Conservation (phyloP, 116 monocot species). For the Zostera marina region DNA sequence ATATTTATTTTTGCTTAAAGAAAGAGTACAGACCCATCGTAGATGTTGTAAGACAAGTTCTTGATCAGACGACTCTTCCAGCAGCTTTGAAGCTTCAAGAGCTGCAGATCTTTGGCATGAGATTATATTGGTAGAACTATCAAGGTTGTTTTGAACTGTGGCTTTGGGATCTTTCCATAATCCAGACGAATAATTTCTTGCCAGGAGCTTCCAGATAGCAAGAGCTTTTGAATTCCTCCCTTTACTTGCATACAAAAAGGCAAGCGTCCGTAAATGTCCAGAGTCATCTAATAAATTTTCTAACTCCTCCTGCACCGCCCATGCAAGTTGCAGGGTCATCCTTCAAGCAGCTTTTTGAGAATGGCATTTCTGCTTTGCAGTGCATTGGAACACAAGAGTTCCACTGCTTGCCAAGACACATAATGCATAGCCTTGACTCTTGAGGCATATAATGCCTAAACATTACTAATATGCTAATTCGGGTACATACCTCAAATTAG, state of each 20-base stretch:
- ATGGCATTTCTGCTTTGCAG: conserved; percentile 32
- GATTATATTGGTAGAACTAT: conserved; percentile 10
- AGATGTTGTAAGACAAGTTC: conserved; percentile 78
- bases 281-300: conserved; percentile 88
- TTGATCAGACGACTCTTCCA: conserved; percentile 79
- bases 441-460: conserved; percentile 11
- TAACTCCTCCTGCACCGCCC: conserved; percentile 92
- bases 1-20: background rate
- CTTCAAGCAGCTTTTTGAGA: conserved; percentile 41
- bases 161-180: conserved; percentile 47
- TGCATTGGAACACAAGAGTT: conserved; percentile 27
- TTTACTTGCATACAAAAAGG: conserved; percentile 95
- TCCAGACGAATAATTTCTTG: conserved; percentile 73
- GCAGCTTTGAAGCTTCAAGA: conserved; percentile 82
- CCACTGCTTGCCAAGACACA: conserved; percentile 15
- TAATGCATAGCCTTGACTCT: conserved; percentile 22
- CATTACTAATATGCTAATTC: conserved; percentile 1
- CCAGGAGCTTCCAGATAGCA: conserved; percentile 68
- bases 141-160: conserved; percentile 7
- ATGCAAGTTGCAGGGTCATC: conserved; percentile 48
- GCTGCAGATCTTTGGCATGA: conserved; percentile 55
- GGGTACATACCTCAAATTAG: conserved; percentile 10
- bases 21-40: conserved; percentile 68
- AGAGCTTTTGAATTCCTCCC: conserved; percentile 85
- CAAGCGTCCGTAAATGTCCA: conserved; percentile 94